phyloP scores from a whole-genome alignment of 108 stramenopile genomes.

The Cyclostephanos tholiformis region DNA sequence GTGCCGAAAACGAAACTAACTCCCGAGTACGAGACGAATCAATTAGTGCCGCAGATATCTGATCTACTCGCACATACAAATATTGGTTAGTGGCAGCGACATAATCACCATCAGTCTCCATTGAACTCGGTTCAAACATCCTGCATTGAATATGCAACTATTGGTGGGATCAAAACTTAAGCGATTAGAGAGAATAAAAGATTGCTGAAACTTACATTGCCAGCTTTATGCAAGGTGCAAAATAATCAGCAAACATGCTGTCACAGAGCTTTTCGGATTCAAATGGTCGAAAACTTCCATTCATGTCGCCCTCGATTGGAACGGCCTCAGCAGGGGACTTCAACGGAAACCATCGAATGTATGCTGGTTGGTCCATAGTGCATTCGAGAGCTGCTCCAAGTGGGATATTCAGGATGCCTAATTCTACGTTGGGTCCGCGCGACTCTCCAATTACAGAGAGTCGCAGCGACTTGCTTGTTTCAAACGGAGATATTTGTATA shows the following conservation, averaged over 20 bases:
- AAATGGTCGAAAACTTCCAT: constrained; percentile 55
- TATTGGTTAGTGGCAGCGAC: constrained; percentile 51
- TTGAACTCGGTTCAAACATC: constrained; percentile 31
- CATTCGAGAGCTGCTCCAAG: constrained; percentile 70
- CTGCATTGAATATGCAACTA: background rate
- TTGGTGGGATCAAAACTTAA: constrained; percentile 8
- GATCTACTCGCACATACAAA: constrained; percentile 61
- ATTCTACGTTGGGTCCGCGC: constrained; percentile 63
- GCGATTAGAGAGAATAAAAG: background rate
- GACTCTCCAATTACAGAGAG: constrained; percentile 78
- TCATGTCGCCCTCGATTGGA: constrained; percentile 78
- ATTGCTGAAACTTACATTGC: constrained; percentile 39
- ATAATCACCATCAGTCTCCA: constrained; percentile 14
- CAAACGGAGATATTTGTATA: constrained; percentile 76
- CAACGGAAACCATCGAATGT: constrained; percentile 84
- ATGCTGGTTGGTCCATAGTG: constrained; percentile 62
- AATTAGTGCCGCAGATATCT: constrained; percentile 70
- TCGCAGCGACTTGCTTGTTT: constrained; percentile 78
- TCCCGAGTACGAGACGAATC: constrained; percentile 73
- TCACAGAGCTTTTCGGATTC: constrained; percentile 73
- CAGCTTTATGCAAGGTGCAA: constrained; percentile 74
- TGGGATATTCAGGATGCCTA: constrained; percentile 80
- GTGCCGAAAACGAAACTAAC: constrained; percentile 59
- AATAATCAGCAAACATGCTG: constrained; percentile 66
- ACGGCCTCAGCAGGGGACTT: constrained; percentile 58